Evolutionary conservation across 1,284 basidiomycete species (phyloP).

Genomic region (Papiliotrema terrestris): DNA sequence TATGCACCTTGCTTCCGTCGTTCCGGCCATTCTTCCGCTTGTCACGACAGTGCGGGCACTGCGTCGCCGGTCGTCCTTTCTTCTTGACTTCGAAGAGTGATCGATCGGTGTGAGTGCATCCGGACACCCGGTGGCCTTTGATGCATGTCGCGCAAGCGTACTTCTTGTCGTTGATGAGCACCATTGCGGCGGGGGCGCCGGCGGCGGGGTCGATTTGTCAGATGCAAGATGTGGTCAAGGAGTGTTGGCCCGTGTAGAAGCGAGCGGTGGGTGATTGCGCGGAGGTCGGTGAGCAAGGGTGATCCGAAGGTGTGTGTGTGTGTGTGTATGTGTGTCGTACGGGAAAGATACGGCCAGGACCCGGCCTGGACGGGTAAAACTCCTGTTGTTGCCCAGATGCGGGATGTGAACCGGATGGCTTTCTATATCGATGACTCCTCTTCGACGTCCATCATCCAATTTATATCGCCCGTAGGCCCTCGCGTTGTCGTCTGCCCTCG

Average conservation of each 20-base stretch:
- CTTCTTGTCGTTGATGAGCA: conserved; percentile 72
- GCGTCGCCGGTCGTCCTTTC: conserved; percentile 71
- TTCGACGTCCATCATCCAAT: too few relatives aligned
- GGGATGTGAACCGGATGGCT: too few relatives aligned
- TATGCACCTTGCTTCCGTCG: conserved; percentile 35
- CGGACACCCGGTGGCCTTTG: conserved; percentile 74
- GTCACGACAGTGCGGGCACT: conserved; percentile 72
- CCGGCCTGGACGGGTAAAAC: too few relatives aligned
- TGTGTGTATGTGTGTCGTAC: neutral
- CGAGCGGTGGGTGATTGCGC: neutral
- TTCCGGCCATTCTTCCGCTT: conserved; percentile 58
- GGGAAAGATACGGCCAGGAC: neutral
- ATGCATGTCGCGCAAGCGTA: conserved; percentile 69
- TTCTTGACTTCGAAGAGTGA: conserved; percentile 76
- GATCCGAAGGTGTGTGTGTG: neutral
- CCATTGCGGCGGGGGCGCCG: conserved; percentile 47
- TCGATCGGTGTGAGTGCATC: conserved; percentile 70
- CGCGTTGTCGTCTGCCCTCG: too few relatives aligned
- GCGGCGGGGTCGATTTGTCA: neutral
- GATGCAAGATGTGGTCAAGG: neutral
- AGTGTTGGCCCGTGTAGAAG: neutral
- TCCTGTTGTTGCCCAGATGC: too few relatives aligned
- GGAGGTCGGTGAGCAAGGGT: neutral
- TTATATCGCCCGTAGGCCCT: too few relatives aligned
- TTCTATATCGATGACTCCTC: too few relatives aligned